Conservation (phyloP, 2,329 filamentous ascomycete genomes). For the Exophiala calicioides region DNA sequence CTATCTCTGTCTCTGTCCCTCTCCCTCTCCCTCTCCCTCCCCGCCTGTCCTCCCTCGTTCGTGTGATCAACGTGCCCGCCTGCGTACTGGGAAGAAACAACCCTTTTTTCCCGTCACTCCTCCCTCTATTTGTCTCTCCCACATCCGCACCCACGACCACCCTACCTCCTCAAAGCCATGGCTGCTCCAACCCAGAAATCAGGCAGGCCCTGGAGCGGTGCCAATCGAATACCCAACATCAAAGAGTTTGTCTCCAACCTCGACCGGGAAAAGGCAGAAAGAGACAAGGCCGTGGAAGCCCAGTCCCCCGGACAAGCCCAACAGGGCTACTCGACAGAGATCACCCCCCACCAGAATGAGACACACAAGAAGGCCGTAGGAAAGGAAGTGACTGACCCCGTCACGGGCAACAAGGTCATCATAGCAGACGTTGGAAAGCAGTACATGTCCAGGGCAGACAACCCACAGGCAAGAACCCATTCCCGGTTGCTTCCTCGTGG, state of each 20-base stretch:
- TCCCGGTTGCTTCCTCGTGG: neutral
- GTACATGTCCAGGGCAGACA: constrained; percentile 68
- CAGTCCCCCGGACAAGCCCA: constrained; percentile 46
- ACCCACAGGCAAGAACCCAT: constrained; percentile 63
- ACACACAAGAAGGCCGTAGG: constrained; percentile 49
- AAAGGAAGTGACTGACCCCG: constrained; percentile 77
- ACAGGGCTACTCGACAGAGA: constrained; percentile 37
- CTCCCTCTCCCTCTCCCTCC: too few species aligned
- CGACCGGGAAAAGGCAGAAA: constrained; percentile 74
- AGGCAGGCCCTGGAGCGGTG: constrained; percentile 76
- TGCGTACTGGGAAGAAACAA: too few species aligned
- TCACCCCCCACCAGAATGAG: constrained; percentile 50
- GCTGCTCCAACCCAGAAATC: constrained; percentile 45
- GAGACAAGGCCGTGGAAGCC: constrained; percentile 71
- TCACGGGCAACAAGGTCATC: constrained; percentile 79
- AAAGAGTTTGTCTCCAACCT: constrained; percentile 78
- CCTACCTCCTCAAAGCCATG: constrained; percentile 7
- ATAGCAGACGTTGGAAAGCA: constrained; percentile 79
- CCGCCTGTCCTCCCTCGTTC: too few species aligned
- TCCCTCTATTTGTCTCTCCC: neutral
- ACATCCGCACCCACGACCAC: neutral
- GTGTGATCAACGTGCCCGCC: too few species aligned
- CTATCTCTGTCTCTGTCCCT: too few species aligned
- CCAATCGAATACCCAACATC: constrained; percentile 84
- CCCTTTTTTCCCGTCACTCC: too few species aligned